Evolutionary conservation across 2,329 filamentous ascomycete genomes (phyloP).

Genomic region (Fusarium euwallaceae): DNA sequence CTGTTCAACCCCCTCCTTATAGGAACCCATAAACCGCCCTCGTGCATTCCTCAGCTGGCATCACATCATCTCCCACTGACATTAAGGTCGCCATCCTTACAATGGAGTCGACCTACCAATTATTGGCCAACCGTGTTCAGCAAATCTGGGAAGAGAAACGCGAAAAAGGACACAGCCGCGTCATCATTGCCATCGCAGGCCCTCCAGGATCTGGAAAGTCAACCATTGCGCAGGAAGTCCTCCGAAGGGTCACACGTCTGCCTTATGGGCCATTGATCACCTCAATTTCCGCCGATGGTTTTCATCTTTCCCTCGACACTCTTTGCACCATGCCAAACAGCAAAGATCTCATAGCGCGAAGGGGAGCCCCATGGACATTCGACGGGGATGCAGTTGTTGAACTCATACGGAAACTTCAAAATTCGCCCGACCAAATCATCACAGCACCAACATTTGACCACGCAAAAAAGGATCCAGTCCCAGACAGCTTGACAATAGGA

Average conservation of each 20-base stretch:
- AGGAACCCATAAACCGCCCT: no score
- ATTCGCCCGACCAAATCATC: neutral
- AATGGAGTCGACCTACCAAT: neutral
- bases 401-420: neutral
- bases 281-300: neutral
- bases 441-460: no score
- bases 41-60: no score
- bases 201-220: neutral
- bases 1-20: no score
- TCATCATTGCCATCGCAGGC: neutral
- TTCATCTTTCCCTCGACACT: neutral
- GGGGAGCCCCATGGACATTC: neutral
- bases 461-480: neutral
- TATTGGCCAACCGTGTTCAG: neutral
- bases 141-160: neutral
- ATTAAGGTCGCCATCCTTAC: neutral
- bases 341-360: neutral
- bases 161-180: neutral
- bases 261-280: neutral
- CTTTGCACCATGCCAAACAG: neutral
- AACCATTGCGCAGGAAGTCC: neutral
- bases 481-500: neutral
- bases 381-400: neutral
- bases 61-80: no score
- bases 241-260: neutral